Base-by-base conservation (phyloP, 192 early-diverging fungal genomes). In the Coemansia sp. region DNA sequence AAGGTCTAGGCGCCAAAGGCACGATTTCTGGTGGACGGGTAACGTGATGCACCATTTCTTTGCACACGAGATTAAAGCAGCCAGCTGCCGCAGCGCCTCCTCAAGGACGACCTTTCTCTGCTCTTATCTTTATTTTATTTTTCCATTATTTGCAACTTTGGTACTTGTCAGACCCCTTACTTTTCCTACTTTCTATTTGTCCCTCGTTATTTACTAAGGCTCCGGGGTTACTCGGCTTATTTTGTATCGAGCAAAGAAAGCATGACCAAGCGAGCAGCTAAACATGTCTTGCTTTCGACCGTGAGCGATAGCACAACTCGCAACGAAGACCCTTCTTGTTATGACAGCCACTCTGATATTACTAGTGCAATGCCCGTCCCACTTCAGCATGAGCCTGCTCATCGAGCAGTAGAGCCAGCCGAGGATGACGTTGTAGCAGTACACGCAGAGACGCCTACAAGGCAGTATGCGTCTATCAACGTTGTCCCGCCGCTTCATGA, bases 381-480 rank as follows among this genome's bases (percentile, higher is more conserved):
- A 20, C 39, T 29, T 64, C 39, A 27, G 8, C 52, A 12, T 27
- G 52, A 53, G 31, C 24, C 39, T 13, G 36, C 10, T 40, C 41
- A 29, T 36, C 52, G 38, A 53, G 36, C 29, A 68, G 53, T 20
- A 29, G 36, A 36, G 15, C 53, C 40, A 49, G 52, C 15, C 57
- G 67, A 60, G 15, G 24, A 29, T 41, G 38, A 52, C 67, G 34
- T 58, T 31, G 57, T 58, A 33, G 29, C 57, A 33, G 39, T 29
- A 3, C 11, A 29, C 40, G n/a, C 16, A 39, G 27, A 53, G 38
- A 39, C 16, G 5, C 38, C 53, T 15, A 34, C 36, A 29, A 68
- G 70, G 33, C 76, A 75, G 52, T 75, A 83, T 57, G 72, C 73
- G 31, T 65, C 81, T 5, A 83, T 78, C 47, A 70, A 72, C 66